Percentiles rank a stretch among this genome's conserved stretches.
Evolutionary conservation across 2,329 filamentous ascomycete genomes (phyloP).

Genomic region (Trichoderma pleuroti): DNA sequence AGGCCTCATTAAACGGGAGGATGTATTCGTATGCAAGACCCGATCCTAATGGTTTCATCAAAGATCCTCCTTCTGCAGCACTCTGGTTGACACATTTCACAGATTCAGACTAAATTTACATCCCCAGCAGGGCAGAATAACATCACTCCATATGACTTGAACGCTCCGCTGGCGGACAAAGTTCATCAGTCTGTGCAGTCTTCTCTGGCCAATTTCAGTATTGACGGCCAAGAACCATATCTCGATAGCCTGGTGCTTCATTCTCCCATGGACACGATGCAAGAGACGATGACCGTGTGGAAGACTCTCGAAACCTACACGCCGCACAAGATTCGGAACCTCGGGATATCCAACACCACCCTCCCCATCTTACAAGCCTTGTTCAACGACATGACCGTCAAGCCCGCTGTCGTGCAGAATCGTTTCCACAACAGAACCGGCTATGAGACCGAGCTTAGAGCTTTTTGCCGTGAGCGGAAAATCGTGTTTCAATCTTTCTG

Average conservation of each 20-base stretch:
- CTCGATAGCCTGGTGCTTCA: conserved; percentile 75
- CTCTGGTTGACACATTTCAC: neutral
- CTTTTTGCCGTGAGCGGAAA: conserved; percentile 40
- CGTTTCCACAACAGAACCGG: conserved; percentile 60
- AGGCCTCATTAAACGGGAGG: conserved; percentile 51
- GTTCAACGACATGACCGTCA: conserved; percentile 39
- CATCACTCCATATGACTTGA: conserved; percentile 58
- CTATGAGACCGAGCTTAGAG: conserved; percentile 59
- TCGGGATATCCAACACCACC: conserved; percentile 76
- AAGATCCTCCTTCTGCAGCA: neutral
- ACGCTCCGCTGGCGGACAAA: conserved; percentile 58
- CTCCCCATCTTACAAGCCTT: conserved; percentile 54
- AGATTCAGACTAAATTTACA: conserved; percentile 85
- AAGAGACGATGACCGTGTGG: conserved; percentile 63
- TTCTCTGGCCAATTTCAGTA: conserved; percentile 62
- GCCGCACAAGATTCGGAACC: conserved; percentile 57
- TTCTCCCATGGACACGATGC: conserved; percentile 46
- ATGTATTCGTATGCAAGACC: conserved; percentile 56
- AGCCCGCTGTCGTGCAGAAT: conserved; percentile 67
- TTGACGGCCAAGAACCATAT: conserved; percentile 41
- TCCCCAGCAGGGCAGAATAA: conserved; percentile 59
- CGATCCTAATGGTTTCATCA: neutral
- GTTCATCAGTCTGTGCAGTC: conserved; percentile 63
- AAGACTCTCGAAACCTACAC: conserved; percentile 62
- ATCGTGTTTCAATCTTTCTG: conserved; percentile 54